Percentiles rank a stretch among this genome's conserved stretches.
Evolutionary conservation across 805 yeast species (phyloP).

Genomic region (Metschnikowia vanudenii): DNA sequence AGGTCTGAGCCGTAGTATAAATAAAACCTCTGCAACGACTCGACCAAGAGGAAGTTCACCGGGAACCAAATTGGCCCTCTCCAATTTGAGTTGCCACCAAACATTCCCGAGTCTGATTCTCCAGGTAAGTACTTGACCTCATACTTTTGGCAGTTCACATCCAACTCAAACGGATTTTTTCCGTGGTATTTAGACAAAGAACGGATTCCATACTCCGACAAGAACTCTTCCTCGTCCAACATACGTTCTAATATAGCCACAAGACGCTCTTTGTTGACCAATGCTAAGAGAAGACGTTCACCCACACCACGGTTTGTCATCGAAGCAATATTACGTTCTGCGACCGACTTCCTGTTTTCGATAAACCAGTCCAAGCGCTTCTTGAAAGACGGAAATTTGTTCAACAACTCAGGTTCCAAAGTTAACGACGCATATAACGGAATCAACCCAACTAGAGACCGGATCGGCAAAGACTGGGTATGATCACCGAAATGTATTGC

Average conservation of each 20-base stretch:
- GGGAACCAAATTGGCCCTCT: constrained; percentile 98
- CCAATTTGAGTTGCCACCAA: constrained; percentile 97
- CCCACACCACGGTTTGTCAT: constrained; percentile 80
- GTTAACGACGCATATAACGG: constrained; percentile 89
- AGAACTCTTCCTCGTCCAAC: constrained; percentile 84
- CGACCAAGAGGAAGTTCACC: constrained; percentile 79
- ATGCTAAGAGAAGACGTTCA: constrained; percentile 72
- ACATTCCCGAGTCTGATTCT: constrained; percentile 87
- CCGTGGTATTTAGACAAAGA: constrained; percentile 86
- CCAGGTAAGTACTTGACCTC: constrained; percentile 78
- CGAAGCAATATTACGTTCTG: constrained; percentile 82
- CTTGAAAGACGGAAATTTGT: constrained; percentile 76
- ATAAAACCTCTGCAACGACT: constrained; percentile 82
- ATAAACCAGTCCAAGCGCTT: constrained; percentile 83
- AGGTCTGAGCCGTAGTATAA: constrained; percentile 84
- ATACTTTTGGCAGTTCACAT: constrained; percentile 72
- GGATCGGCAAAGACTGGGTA: constrained; percentile 71
- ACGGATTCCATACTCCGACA: constrained; percentile 82
- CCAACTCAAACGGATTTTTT: constrained; percentile 79
- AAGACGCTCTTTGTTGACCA: constrained; percentile 79
- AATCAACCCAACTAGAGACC: constrained; percentile 87
- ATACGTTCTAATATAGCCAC: constrained; percentile 70
- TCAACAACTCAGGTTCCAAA: constrained; percentile 77
- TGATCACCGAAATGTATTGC: constrained; percentile 78
- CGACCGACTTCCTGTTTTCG: constrained; percentile 63